Conservation (phyloP, 2,329 filamentous ascomycete genomes). For the Hypoxylon sp. region DNA sequence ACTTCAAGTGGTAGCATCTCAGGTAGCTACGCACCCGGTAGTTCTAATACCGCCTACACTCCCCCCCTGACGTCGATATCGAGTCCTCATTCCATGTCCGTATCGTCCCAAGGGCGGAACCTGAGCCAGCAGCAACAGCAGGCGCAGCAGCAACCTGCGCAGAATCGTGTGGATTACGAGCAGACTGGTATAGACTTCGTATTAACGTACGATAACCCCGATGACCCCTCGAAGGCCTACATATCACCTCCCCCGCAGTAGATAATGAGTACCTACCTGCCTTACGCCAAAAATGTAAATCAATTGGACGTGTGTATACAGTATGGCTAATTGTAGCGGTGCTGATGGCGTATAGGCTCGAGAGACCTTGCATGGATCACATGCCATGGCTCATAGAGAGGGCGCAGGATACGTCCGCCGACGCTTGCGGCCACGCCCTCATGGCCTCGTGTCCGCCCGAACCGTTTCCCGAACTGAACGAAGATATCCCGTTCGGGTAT, state of each 20-base stretch:
- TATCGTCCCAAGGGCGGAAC: slow-evolving; percentile 50
- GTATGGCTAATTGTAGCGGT: slow-evolving; percentile 60
- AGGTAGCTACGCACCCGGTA: slow-evolving; percentile 68
- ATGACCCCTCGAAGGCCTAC: slow-evolving; percentile 72
- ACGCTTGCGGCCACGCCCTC: slow-evolving; percentile 87
- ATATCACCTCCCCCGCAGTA: slow-evolving; percentile 73
- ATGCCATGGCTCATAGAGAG: slow-evolving; percentile 81
- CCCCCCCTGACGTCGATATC: slow-evolving; percentile 62
- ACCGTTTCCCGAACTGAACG: slow-evolving; percentile 63
- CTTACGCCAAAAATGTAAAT: slow-evolving; percentile 34
- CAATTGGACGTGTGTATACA: slow-evolving; percentile 41
- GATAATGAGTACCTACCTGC: slow-evolving; percentile 40
- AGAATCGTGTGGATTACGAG: slow-evolving; percentile 75
- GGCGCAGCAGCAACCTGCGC: slow-evolving; percentile 47
- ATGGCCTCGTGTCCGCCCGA: slow-evolving; percentile 93
- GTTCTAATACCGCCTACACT: slow-evolving; percentile 61
- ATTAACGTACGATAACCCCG: slow-evolving; percentile 79
- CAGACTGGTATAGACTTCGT: slow-evolving; percentile 91
- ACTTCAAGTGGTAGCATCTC: slow-evolving; percentile 70
- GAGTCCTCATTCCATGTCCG: slow-evolving; percentile 58
- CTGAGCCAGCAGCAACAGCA: slow-evolving; percentile 51
- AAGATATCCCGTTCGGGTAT: slow-evolving; percentile 67
- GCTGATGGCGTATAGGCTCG: slow-evolving; percentile 73
- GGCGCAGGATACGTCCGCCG: slow-evolving; percentile 69
- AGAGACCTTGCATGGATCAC: slow-evolving; percentile 94